Base-by-base conservation (phyloP, 1,284 basidiomycete species). In the Fomitopsis pinicola region DNA sequence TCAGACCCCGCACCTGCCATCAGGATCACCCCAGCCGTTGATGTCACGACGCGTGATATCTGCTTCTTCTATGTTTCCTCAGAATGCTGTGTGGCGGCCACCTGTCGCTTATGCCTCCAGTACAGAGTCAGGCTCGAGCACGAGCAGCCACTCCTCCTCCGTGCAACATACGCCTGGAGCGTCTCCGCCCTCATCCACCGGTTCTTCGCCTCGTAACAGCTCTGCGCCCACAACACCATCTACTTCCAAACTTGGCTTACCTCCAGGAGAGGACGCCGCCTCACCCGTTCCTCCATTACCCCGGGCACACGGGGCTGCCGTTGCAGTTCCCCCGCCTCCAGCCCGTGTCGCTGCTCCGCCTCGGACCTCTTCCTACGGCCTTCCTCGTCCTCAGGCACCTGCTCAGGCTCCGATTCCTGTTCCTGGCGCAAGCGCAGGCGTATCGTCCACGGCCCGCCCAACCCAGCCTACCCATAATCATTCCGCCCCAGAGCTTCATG, bases 401-500 rank as follows among this genome's bases (percentile, higher is more conserved):
- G 59, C 44, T 35, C 58, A 44, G 30, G 28, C 54, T 15, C 46
- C 59, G 17, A 35, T 38, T 14, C 22, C 52, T 30, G 19, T 45
- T 48, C 50, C 55, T 14, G 46, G 45, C 48, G 15, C 58, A n/a
- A 30, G 17, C 14, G 28, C 48, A 22, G 22, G 19, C 15, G 6
- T 45, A 26, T n/a, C 44, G 12, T 52, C 64, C 28, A 63, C 62
- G 7, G 53, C 58, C 8, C 66, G 65, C 15, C 66, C 69, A 17
- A 55, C 62, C 36, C 61, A 67, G 15, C 59, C 57, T 38, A 42
- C 59, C 9, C 65, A 59, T 46, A 73, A 63, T 60, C 62, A 62
- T n/a, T 70, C 70, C 28, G 68, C 69, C 2, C 69, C 71, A n/a
- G 69, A 71, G 40, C 61, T 70, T 9, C 66, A 64, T 45, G 40